Percentiles rank a stretch among this genome's conserved stretches.
These are phyloP conservation scores for Brassica rapa DNA, from an alignment of 345 rosid species.

Conservation along the genomic window DNA sequence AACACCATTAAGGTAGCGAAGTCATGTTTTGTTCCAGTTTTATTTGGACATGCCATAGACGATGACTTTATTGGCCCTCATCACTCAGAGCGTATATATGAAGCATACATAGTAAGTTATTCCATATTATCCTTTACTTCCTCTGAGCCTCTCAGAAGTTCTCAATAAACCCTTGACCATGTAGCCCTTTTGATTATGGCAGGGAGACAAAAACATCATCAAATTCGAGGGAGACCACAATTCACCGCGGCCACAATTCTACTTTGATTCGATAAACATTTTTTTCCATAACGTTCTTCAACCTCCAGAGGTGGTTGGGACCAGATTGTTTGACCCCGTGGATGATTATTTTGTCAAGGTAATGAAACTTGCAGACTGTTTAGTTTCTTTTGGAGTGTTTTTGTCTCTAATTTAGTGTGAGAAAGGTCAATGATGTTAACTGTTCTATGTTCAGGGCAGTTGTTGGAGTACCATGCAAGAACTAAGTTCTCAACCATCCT, in stretches of 20 bases:
- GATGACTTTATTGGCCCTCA: conserved; percentile 95
- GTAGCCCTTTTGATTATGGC: conserved; percentile 2
- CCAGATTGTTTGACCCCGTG: conserved; percentile 55
- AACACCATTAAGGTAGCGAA: conserved; percentile 88
- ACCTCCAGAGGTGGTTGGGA: conserved; percentile 84
- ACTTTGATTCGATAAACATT: conserved; percentile 92
- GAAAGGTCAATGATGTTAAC: conserved; percentile 32
- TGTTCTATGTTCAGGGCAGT: conserved; percentile 61
- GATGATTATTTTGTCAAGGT: conserved; percentile 83
- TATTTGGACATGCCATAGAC: conserved; percentile 90
- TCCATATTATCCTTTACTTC: conserved; percentile 12
- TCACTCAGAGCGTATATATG: conserved; percentile 83
- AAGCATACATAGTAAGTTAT: conserved; percentile 85
- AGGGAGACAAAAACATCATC: conserved; percentile 99
- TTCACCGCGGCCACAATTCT: conserved; percentile 94
- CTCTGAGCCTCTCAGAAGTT: no score
- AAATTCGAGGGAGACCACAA: conserved; percentile 99
- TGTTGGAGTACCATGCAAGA: conserved; percentile 62
- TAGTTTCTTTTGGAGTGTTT: neutral
- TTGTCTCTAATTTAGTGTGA: neutral
- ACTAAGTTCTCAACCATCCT: conserved; percentile 49
- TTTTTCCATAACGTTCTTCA: conserved; percentile 95
- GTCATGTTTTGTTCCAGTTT: conserved; percentile 85
- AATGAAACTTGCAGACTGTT: conserved; percentile 26
- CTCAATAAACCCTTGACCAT: no score